phyloP scores from a whole-genome alignment of 257 asterid genomes.

The Verbena officinalis region DNA sequence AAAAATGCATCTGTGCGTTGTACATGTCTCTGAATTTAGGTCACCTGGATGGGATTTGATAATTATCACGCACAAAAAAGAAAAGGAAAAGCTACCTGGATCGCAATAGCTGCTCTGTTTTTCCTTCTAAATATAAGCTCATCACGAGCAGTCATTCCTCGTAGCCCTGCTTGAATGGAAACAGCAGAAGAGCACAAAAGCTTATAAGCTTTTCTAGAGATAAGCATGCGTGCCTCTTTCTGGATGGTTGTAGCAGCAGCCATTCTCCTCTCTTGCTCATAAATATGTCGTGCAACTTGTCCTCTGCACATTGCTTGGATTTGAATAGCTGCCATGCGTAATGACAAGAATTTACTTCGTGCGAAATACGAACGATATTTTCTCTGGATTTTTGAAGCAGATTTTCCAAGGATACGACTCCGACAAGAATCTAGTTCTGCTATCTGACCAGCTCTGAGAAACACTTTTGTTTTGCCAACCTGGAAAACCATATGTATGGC shows the following conservation, averaged over 20 bases:
- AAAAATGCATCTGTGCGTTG: no score
- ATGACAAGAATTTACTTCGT: slow-evolving; percentile 49
- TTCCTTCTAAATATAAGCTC: slow-evolving; percentile 51
- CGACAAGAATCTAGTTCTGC: slow-evolving; percentile 79
- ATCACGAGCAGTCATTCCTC: slow-evolving; percentile 67
- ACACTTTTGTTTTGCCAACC: slow-evolving; percentile 91
- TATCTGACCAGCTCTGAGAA: slow-evolving; percentile 96
- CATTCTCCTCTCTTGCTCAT: slow-evolving; percentile 53
- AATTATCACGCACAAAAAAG: no score
- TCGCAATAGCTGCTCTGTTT: slow-evolving; percentile 50
- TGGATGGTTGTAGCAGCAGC: slow-evolving; percentile 79
- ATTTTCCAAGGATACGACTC: slow-evolving; percentile 72
- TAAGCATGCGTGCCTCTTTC: slow-evolving; percentile 62
- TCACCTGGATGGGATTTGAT: slow-evolving; percentile 50
- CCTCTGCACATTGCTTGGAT: slow-evolving; percentile 82
- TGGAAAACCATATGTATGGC: slow-evolving; percentile 40
- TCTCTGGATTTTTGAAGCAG: slow-evolving; percentile 70
- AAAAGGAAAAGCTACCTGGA: slow-evolving; percentile 6
- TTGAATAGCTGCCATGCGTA: slow-evolving; percentile 54
- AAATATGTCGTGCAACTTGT: slow-evolving; percentile 57
- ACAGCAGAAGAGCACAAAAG: slow-evolving; percentile 51
- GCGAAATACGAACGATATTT: slow-evolving; percentile 57
- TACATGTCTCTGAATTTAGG: background rate
- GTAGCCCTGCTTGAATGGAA: slow-evolving; percentile 69
- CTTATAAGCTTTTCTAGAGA: slow-evolving; percentile 48